A percentile compares a stretch with the other conserved stretches of the same genome.
Conservation (phyloP, 2,329 filamentous ascomycete species). For the Alternaria longipes region DNA sequence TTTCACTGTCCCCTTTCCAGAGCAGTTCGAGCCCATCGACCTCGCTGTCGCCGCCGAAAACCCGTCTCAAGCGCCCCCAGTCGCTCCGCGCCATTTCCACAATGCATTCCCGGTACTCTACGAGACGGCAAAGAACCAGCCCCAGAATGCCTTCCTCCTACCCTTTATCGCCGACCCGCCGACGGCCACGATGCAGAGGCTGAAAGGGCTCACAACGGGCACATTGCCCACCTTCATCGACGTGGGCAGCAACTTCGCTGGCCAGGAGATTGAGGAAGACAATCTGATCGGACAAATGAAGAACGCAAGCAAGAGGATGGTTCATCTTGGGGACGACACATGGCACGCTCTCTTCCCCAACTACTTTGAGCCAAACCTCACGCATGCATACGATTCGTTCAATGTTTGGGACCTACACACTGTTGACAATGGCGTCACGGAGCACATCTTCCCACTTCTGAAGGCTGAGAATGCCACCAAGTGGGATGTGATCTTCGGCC, state of each 20-base stretch:
- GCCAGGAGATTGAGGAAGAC: conserved; percentile 95
- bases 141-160: conserved; percentile 84
- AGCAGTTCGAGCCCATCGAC: conserved; percentile 58
- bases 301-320: conserved; percentile 76
- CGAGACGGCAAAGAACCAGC: conserved; percentile 77
- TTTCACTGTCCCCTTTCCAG: conserved; percentile 83
- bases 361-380: conserved; percentile 90
- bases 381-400: conserved; percentile 92
- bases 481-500: conserved; percentile 96
- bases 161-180: conserved; percentile 98
- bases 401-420: conserved; percentile 99
- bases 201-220: conserved; percentile 94
- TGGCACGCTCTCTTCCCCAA: conserved; percentile 93
- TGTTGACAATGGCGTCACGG: conserved; percentile 91
- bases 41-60: conserved; percentile 25
- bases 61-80: conserved; percentile 19
- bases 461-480: conserved; percentile 69
- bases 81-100: conserved; percentile 73
- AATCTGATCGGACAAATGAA: conserved; percentile 73
- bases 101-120: conserved; percentile 88
- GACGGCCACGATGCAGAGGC: conserved; percentile 87
- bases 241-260: conserved; percentile 92
- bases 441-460: conserved; percentile 88
- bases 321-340: conserved; percentile 96
- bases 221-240: conserved; percentile 96